Evolutionary conservation across 2,329 filamentous ascomycete genomes (phyloP).

Genomic region (Trichoderma atroviride): DNA sequence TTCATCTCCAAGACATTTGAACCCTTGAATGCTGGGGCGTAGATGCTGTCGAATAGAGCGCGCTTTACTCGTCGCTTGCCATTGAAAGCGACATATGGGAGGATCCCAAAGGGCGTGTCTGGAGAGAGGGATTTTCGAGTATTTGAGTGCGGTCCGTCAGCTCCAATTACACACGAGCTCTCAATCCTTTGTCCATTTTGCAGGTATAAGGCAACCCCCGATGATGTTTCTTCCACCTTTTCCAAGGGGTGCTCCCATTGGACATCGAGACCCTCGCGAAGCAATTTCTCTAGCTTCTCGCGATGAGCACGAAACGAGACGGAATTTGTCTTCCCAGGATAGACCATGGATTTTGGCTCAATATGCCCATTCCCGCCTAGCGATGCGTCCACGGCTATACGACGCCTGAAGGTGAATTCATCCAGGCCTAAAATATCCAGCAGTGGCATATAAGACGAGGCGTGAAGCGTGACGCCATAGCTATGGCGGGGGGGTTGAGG

Average conservation of each 20-base stretch:
- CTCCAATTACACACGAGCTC: constrained; percentile 8
- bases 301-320: constrained; percentile 23
- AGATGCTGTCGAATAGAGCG: constrained; percentile 21
- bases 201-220: constrained; percentile 6
- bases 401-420: constrained; percentile 18
- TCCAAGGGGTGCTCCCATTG: constrained; percentile 18
- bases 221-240: constrained; percentile 10
- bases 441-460: constrained; percentile 21
- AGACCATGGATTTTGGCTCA: constrained; percentile 10
- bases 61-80: constrained; percentile 23
- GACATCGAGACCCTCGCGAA: constrained; percentile 23
- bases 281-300: constrained; percentile 20
- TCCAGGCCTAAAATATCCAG: constrained; percentile 14
- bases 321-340: neutral
- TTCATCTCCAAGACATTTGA: constrained; percentile 22
- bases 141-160: constrained; percentile 22
- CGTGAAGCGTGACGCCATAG: constrained; percentile 22
- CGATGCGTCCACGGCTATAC: constrained; percentile 15
- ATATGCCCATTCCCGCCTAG: constrained; percentile 11
- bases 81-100: constrained; percentile 27
- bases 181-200: constrained; percentile 19
- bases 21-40: constrained; percentile 16
- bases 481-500: constrained; percentile 13
- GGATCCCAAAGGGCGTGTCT: constrained; percentile 11
- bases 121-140: constrained; percentile 26